Evolutionary conservation across 345 rosid genomes (phyloP).

Genomic region (Raphanus sativus): DNA sequence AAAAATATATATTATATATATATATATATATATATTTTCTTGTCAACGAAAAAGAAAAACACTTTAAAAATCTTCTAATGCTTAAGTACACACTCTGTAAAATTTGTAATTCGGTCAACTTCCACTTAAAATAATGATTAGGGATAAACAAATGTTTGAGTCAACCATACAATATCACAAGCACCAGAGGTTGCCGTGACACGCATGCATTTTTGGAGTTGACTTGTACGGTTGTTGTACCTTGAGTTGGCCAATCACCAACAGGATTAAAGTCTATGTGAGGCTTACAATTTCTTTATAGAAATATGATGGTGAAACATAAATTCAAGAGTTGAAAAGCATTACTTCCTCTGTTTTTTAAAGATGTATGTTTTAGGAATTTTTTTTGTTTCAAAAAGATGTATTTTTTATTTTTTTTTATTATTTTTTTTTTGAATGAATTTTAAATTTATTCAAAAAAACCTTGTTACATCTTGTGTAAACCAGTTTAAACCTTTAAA

Average conservation of each 20-base stretch:
- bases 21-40: too few species aligned
- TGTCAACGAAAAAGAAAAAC: not conserved
- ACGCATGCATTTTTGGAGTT: not conserved
- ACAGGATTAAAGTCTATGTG: not conserved
- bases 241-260: not conserved
- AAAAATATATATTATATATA: too few species aligned
- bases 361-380: too few species aligned
- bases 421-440: too few species aligned
- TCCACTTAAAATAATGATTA: not conserved
- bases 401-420: too few species aligned
- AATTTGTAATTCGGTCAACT: too few species aligned
- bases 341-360: too few species aligned
- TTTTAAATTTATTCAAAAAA: too few species aligned
- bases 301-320: not conserved
- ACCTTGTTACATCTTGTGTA: too few species aligned
- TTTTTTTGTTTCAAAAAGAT: too few species aligned
- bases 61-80: not conserved
- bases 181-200: slow-evolving; percentile 6
- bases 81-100: not conserved
- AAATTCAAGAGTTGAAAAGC: too few species aligned
- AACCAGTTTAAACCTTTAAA: too few species aligned
- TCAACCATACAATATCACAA: not conserved
- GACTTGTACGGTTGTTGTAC: not conserved
- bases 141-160: not conserved
- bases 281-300: not conserved